phyloP scores from a whole-genome alignment of 2,329 filamentous ascomycete genomes.

The Penicillium sp. region DNA sequence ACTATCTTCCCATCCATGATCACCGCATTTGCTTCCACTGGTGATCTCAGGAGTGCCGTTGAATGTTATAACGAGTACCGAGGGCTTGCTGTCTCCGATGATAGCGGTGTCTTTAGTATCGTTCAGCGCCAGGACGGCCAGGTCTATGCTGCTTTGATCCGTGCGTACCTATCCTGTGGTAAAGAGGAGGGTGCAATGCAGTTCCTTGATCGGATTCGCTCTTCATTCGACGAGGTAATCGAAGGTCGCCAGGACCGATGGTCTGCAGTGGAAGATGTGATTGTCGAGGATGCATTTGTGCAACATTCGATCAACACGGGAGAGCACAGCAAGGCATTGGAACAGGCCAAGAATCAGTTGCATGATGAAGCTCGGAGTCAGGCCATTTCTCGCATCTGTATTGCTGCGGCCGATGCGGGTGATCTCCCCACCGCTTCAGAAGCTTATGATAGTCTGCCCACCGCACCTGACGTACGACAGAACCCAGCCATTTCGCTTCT shows the following conservation, averaged over 20 bases:
- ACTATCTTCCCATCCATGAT: constrained; percentile 92
- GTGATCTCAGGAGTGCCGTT: constrained; percentile 82
- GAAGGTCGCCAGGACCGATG: constrained; percentile 57
- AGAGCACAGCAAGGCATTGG: constrained; percentile 69
- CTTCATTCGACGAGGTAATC: constrained; percentile 49
- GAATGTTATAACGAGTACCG: constrained; percentile 97
- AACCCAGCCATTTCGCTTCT: constrained; percentile 73
- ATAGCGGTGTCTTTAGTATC: constrained; percentile 67
- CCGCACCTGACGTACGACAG: constrained; percentile 52
- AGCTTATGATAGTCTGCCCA: constrained; percentile 61
- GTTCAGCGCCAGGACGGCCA: constrained; percentile 73
- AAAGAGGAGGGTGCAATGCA: constrained; percentile 77
- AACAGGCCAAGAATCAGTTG: constrained; percentile 64
- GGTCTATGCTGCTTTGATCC: constrained; percentile 88
- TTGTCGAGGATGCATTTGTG: constrained; percentile 73
- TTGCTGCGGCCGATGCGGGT: constrained; percentile 75
- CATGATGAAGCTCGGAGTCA: constrained; percentile 56
- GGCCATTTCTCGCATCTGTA: constrained; percentile 71
- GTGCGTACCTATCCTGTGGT: constrained; percentile 79
- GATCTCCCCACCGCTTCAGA: constrained; percentile 65
- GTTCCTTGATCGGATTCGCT: constrained; percentile 78
- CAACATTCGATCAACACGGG: constrained; percentile 70
- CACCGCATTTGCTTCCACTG: constrained; percentile 77
- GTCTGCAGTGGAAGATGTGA: constrained; percentile 65
- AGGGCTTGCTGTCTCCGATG: constrained; percentile 77